Percentiles rank a stretch among this genome's conserved stretches.
Evolutionary conservation across 805 yeast genomes (phyloP).

Genomic region (Starmerella gropengiesseri): DNA sequence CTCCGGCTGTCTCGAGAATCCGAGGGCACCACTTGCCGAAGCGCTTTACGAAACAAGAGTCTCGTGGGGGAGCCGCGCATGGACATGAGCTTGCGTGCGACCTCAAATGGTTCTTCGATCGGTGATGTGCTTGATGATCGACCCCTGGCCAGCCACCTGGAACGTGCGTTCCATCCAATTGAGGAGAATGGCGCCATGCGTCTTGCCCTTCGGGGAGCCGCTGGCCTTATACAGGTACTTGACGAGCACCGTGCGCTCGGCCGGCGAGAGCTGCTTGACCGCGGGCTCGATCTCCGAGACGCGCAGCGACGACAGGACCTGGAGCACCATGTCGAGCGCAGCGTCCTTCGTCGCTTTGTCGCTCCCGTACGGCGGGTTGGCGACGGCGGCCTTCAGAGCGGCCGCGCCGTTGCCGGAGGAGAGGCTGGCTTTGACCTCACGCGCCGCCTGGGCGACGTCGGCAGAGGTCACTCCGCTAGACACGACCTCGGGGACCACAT

Average conservation of each 20-base stretch:
- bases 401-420: constrained; percentile 62
- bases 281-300: constrained; percentile 55
- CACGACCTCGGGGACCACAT: constrained; percentile 51
- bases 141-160: constrained; percentile 76
- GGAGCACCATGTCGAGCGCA: constrained; percentile 51
- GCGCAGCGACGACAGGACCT: constrained; percentile 55
- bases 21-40: too few species aligned
- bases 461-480: constrained; percentile 43
- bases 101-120: constrained; percentile 68
- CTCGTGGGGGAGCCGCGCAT: too few species aligned
- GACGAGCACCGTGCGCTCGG: constrained; percentile 64
- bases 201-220: constrained; percentile 48
- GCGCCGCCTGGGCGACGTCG: constrained; percentile 46
- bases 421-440: constrained; percentile 49
- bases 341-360: constrained; percentile 43
- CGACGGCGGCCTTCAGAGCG: constrained; percentile 55
- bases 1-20: too few species aligned
- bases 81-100: too few species aligned
- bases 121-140: constrained; percentile 72
- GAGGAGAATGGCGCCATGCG: constrained; percentile 75
- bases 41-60: too few species aligned
- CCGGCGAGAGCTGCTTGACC: constrained; percentile 46
- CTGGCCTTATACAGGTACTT: constrained; percentile 82
- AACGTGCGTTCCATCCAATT: constrained; percentile 89
- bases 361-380: constrained; percentile 75